Evolutionary conservation across 1,284 basidiomycete genomes (phyloP), one percentile per base, ranked within the genome.

Genomic region (Mycena sp.): DNA sequence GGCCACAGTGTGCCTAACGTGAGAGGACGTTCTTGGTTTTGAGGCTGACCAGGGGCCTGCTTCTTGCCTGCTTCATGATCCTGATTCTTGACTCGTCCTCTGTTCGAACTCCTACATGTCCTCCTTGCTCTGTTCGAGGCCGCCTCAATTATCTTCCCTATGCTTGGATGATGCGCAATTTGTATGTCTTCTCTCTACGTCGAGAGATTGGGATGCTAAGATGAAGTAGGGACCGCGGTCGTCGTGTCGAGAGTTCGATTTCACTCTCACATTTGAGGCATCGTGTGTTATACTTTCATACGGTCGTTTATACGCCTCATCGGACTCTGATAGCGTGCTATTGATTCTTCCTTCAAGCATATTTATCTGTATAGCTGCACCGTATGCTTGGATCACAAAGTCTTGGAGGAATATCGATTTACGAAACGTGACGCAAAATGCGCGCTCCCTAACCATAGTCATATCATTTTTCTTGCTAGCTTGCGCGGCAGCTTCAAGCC

Each of bases 191-290:
- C 1, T 2, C 21, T 10, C 29, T 4, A n/a, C n/a, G 19, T 9
- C 7, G 17, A 23, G 9, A n/a, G n/a, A n/a, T 4, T 17, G 7
- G 21, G 21, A 17, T 40, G 35, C 10, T 40, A 2, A 17, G 2
- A 25, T 25, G 3, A 23, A 4, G 19, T 10, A 59, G 58, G 49
- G 58, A 25, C 58, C 58, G n/a, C 49, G 52, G 38, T 59, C 58
- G 4, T 49, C 29, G 4, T 59, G 58, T 45, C 58, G 58, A 29
- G 37, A 48, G 23, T 59, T 61, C 44, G 58, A 61, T 35, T 54
- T 61, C 50, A 61, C 58, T 16, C 21, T 61, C 17, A 46, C 58
- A 16, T 61, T 61, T 21, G 58, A 61, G 38, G 52, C 52, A 30
- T 54, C 32, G 58, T 61, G n/a, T 14, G 58, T 48, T n/a, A 48